Conservation (phyloP, 257 asterid genomes). For the Buddleja alternifolia region DNA sequence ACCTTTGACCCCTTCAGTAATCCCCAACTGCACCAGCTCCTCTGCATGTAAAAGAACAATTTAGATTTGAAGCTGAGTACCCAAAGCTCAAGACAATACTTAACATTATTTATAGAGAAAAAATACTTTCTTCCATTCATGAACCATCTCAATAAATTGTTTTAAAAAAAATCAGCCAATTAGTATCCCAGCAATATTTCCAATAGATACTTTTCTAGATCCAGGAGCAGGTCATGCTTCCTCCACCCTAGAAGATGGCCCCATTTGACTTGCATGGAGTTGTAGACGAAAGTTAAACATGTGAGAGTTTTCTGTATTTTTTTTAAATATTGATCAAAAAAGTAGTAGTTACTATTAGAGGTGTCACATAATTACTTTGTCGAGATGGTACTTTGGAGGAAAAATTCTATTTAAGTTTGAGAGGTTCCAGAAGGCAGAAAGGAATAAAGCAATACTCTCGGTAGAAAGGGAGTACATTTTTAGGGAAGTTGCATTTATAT, state of each 20-base stretch:
- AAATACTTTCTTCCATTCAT: constrained; percentile 16
- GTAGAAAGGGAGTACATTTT: too few species aligned
- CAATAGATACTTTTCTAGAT: constrained; percentile 7
- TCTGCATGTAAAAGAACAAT: constrained; percentile 56
- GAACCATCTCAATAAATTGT: constrained; percentile 16
- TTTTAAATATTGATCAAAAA: too few species aligned
- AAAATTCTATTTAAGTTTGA: too few species aligned
- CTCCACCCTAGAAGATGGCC: too few species aligned
- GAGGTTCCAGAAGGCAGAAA: too few species aligned
- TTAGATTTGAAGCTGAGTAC: constrained; percentile 27
- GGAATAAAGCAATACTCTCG: too few species aligned
- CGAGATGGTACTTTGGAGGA: too few species aligned
- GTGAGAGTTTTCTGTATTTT: too few species aligned
- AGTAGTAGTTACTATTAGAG: too few species aligned
- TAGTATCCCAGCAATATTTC: neutral
- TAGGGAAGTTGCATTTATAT: neutral
- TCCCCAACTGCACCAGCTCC: constrained; percentile 81
- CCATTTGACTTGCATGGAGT: too few species aligned
- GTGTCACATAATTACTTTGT: too few species aligned
- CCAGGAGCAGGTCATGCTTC: constrained; percentile 7
- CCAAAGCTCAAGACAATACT: constrained; percentile 13
- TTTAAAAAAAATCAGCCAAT: constrained; percentile 19
- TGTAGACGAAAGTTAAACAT: too few species aligned
- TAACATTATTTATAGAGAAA: constrained; percentile 18
- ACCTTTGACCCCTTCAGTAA: constrained; percentile 74